Base-by-base conservation (phyloP, 768 basidiomycete species). In the Boletus subparvulus region DNA sequence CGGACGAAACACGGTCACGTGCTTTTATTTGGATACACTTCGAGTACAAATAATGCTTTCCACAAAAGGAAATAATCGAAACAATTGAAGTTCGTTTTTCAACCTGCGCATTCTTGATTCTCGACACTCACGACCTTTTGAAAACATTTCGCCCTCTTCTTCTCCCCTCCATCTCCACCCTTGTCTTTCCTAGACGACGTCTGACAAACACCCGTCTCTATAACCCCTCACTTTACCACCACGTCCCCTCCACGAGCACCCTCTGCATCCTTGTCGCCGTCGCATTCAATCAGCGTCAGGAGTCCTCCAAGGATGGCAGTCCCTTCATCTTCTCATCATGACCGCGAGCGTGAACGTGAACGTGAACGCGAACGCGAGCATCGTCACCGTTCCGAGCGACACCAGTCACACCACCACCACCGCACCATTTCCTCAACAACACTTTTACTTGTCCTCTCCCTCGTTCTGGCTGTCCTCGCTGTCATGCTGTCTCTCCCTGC, bases 361-460 rank as follows among this genome's bases (percentile, higher is more conserved):
- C 83, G 82, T 56, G 71, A 80, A 45, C 74, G 78, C 37, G 71
- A 80, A 45, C 74, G 78, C 37, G 68, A 81, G 74, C 69, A 81
- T 73, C 79, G 84, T 64, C 82, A 86, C 62, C 82, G 85, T 45
- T 74, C 77, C 26, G 81, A 82, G 41, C 83, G 83, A 47, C 85
- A 86, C 65, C 90, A 82, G 41, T 83, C 83, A 47, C 85, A 86
- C 65, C 90, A 87, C 68, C 88, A 91, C 56, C 85, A 88, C 65
- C 80, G 92, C 56, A 92, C 92, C 52, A 92, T 94, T 59, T 93
- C 92, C 10, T 93, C 92, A 14, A 94, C 92, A 0, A 94, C 92
- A 14, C 85, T 94, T 33, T 82, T 94, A 50, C 86, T 94, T 35
- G 88, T 93, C 48, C 80, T 94, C 41, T 93, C 92, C 12, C 85